A percentile compares a stretch with the other conserved stretches of the same genome.
phyloP scores from a whole-genome alignment of 2,329 filamentous ascomycete species.

The Fonsecaea monophora region DNA sequence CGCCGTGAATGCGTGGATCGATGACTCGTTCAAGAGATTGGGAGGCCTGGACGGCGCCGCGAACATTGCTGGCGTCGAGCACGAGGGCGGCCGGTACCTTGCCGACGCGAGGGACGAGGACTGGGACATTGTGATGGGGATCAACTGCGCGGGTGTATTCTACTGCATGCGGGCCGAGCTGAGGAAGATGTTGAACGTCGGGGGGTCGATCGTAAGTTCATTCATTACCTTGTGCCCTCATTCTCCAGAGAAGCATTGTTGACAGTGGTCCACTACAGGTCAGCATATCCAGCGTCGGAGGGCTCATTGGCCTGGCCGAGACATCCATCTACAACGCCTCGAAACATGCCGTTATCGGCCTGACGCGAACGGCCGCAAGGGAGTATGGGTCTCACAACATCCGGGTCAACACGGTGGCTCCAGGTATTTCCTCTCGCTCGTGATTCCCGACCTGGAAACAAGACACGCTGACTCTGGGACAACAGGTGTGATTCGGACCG shows the following conservation, averaged over 20 bases:
- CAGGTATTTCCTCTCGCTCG: not conserved
- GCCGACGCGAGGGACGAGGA: slow-evolving; percentile 47
- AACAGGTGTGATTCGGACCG: slow-evolving; percentile 15
- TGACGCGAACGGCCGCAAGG: slow-evolving; percentile 51
- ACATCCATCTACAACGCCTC: slow-evolving; percentile 52
- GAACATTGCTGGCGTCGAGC: slow-evolving; percentile 32
- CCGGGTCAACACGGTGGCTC: slow-evolving; percentile 20
- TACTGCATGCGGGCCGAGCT: slow-evolving; percentile 60
- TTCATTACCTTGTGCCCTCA: no score
- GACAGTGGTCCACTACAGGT: not conserved
- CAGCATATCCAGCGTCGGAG: slow-evolving; percentile 30
- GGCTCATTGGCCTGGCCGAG: slow-evolving; percentile 44
- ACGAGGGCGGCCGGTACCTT: slow-evolving; percentile 30
- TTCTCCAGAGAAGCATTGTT: no score
- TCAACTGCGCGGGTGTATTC: slow-evolving; percentile 58
- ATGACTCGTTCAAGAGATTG: slow-evolving; percentile 21
- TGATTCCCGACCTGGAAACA: no score
- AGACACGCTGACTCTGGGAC: not conserved
- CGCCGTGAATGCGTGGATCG: slow-evolving; percentile 30
- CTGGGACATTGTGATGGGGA: slow-evolving; percentile 52
- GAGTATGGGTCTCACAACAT: slow-evolving; percentile 38
- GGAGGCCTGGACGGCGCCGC: slow-evolving; percentile 31
- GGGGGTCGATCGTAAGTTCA: slow-evolving; percentile 14
- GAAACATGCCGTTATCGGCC: slow-evolving; percentile 54
- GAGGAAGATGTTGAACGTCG: not conserved